Percentiles rank a stretch among this genome's conserved stretches.
Conservation (phyloP, 352 stramenopile species). For the Elongisporangium anandrum region DNA sequence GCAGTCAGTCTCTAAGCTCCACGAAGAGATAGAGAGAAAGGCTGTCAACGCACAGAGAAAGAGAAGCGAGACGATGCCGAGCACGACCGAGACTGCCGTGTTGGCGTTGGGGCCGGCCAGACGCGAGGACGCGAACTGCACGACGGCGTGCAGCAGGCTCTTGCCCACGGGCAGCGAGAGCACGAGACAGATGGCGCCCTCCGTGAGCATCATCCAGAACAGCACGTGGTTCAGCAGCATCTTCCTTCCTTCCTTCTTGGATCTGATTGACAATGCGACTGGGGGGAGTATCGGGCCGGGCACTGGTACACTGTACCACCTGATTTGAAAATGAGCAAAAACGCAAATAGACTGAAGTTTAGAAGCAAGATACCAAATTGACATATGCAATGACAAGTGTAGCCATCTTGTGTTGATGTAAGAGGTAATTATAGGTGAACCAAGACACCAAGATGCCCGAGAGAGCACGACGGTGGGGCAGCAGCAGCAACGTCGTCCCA, state of each 20-base stretch:
- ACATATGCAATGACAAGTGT: conserved; percentile 1
- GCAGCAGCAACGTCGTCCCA: no score
- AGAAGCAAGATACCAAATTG: background rate
- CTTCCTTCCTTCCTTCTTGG: background rate
- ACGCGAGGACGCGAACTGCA: conserved; percentile 49
- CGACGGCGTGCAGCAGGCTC: conserved; percentile 38
- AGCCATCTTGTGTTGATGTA: background rate
- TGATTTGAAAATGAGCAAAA: background rate
- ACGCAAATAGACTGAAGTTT: background rate
- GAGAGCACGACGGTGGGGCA: no score
- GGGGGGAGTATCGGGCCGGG: background rate
- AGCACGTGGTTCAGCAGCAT: conserved; percentile 57
- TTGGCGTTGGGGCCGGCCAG: conserved; percentile 40
- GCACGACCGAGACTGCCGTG: conserved; percentile 37
- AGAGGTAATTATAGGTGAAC: background rate
- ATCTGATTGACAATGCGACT: background rate
- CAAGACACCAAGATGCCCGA: no score
- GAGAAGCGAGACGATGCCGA: conserved; percentile 59
- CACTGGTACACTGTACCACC: background rate
- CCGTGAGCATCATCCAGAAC: conserved; percentile 51
- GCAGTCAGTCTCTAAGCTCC: conserved; percentile 3
- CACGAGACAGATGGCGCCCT: conserved; percentile 41
- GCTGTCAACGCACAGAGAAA: conserved; percentile 68
- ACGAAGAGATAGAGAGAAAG: background rate
- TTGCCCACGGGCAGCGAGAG: conserved; percentile 60